phyloP scores from a whole-genome alignment of 495 filamentous ascomycete genomes.

The Filosporella fistucella region DNA sequence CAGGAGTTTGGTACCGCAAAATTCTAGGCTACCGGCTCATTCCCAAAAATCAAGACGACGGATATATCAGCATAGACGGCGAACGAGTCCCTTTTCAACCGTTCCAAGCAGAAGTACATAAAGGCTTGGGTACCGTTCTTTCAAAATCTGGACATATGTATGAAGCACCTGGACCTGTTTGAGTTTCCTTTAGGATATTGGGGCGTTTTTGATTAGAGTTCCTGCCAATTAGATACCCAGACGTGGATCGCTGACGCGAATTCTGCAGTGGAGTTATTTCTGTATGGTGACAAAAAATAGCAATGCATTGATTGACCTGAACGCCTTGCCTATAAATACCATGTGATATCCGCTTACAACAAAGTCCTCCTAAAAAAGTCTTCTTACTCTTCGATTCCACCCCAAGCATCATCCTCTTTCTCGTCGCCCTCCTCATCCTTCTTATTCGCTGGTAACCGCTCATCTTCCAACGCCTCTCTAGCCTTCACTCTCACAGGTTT shows the following conservation, averaged over 20 bases:
- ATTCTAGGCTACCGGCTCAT: slow-evolving; percentile 76
- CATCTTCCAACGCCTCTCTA: slow-evolving; percentile 69
- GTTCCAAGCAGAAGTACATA: slow-evolving; percentile 87
- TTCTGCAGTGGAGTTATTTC: slow-evolving; percentile 13
- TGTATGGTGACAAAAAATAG: neutral
- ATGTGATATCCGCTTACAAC: neutral
- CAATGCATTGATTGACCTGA: slow-evolving; percentile 8
- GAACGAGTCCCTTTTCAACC: slow-evolving; percentile 80
- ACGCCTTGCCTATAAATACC: slow-evolving; percentile 18
- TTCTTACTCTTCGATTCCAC: slow-evolving; percentile 62
- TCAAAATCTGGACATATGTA: slow-evolving; percentile 64
- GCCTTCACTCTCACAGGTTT: slow-evolving; percentile 71
- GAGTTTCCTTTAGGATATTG: slow-evolving; percentile 4
- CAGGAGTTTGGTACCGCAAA: slow-evolving; percentile 76
- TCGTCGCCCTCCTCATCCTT: slow-evolving; percentile 25
- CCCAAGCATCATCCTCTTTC: slow-evolving; percentile 50
- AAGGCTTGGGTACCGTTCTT: slow-evolving; percentile 78
- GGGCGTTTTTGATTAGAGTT: slow-evolving; percentile 12
- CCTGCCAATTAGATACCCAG: slow-evolving; percentile 22
- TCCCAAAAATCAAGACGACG: slow-evolving; percentile 62
- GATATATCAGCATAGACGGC: slow-evolving; percentile 93
- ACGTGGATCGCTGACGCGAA: slow-evolving; percentile 9
- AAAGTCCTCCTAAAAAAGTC: neutral
- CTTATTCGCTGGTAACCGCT: slow-evolving; percentile 55
- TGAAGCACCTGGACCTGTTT: slow-evolving; percentile 58